Conservation (phyloP, 176 grass and related monocot genomes). For the Oryza officinalis region DNA sequence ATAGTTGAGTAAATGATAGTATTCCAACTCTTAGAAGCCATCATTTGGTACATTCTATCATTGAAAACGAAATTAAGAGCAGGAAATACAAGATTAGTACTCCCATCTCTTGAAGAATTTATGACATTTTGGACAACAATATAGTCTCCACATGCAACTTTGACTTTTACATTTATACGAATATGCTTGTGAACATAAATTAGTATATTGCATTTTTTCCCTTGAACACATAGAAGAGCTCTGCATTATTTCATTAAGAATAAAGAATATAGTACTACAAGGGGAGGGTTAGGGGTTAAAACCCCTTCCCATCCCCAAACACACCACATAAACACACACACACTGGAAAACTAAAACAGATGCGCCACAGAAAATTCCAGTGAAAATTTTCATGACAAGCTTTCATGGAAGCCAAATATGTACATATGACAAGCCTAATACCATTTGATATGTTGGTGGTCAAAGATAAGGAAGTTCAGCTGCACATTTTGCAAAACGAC, state of each 20-base stretch:
- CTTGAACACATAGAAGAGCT: too few relatives aligned
- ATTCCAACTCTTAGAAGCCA: slow-evolving; percentile 27
- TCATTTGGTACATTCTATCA: slow-evolving; percentile 22
- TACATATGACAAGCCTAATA: background rate
- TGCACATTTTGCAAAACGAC: background rate
- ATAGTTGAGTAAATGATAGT: slow-evolving; percentile 6
- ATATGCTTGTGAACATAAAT: background rate
- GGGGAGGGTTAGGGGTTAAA: too few relatives aligned
- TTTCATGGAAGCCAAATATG: background rate
- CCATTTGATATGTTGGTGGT: background rate
- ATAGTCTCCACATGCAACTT: background rate
- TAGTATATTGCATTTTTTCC: background rate
- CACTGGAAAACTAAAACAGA: too few relatives aligned
- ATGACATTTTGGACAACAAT: background rate
- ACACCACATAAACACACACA: too few relatives aligned
- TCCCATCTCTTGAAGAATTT: background rate
- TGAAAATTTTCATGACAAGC: background rate
- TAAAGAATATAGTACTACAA: too few relatives aligned
- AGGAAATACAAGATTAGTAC: background rate
- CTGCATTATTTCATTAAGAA: too few relatives aligned
- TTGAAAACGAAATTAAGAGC: slow-evolving; percentile 17
- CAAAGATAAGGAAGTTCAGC: background rate
- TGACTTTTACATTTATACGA: background rate
- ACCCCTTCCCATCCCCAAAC: too few relatives aligned
- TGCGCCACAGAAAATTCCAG: too few relatives aligned